A percentile compares a stretch with the other conserved stretches of the same genome.
Evolutionary conservation across 495 filamentous ascomycete genomes (phyloP).

Genomic region (Astrocystis sublimbata): DNA sequence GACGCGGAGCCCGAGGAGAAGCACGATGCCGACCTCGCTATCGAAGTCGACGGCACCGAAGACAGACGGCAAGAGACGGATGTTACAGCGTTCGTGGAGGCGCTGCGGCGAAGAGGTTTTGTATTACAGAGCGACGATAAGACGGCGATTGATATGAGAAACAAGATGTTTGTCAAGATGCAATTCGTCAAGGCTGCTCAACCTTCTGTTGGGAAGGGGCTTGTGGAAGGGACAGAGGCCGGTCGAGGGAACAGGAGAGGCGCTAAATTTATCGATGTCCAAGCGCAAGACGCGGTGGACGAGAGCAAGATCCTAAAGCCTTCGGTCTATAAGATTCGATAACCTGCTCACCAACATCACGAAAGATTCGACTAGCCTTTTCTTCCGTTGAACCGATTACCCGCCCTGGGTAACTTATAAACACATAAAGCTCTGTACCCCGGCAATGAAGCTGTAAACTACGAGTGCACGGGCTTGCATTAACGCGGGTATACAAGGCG

Average conservation of each 20-base stretch:
- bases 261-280: conserved; percentile 53
- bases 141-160: conserved; percentile 71
- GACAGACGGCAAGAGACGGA: conserved; percentile 68
- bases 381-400: not conserved
- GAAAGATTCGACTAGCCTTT: not conserved
- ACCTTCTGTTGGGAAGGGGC: conserved; percentile 70
- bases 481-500: not conserved
- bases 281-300: conserved; percentile 52
- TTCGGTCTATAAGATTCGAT: conserved; percentile 94
- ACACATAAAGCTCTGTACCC: not conserved
- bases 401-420: not conserved
- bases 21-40: conserved; percentile 50
- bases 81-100: conserved; percentile 84
- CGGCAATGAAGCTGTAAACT: not conserved
- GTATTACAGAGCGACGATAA: conserved; percentile 58
- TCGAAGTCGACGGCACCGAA: conserved; percentile 54
- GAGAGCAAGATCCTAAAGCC: conserved; percentile 83
- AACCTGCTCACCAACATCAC: conserved; percentile 9
- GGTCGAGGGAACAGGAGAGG: conserved; percentile 55
- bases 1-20: conserved; percentile 44
- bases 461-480: not conserved
- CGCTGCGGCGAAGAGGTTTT: conserved; percentile 76
- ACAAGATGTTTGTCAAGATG: conserved; percentile 99
- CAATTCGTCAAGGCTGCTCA: conserved; percentile 78
- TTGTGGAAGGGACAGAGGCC: conserved; percentile 35